A percentile compares a stretch with the other conserved stretches of the same genome.
phyloP scores from a whole-genome alignment of 108 stramenopile genomes.

The Parietichytrium sp. region DNA sequence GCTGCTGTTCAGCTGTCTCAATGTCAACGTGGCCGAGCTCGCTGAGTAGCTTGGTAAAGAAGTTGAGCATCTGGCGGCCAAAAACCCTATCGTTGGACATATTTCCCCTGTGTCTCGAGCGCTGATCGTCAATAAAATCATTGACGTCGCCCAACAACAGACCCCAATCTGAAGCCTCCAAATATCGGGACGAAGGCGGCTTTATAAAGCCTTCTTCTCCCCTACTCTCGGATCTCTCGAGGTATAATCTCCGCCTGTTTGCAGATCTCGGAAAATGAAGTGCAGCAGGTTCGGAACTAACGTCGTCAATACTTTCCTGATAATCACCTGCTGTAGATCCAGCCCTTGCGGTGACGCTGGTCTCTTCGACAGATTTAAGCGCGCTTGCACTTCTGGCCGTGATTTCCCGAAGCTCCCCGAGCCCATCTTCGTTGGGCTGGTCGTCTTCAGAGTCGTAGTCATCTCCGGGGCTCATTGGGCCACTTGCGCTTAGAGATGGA shows the following conservation, averaged over 20 bases:
- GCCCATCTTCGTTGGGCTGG: too few relatives aligned
- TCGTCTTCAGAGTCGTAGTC: too few relatives aligned
- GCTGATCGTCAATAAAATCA: slow-evolving; percentile 19
- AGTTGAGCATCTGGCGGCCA: slow-evolving; percentile 27
- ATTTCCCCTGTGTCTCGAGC: background rate
- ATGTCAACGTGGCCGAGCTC: slow-evolving; percentile 25
- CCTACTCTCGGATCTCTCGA: background rate
- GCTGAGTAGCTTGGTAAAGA: slow-evolving; percentile 24
- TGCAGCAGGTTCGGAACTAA: background rate
- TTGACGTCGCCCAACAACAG: background rate
- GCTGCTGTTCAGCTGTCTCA: background rate
- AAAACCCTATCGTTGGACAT: background rate
- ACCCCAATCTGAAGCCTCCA: background rate
- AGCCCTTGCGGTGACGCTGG: background rate
- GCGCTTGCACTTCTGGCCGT: too few relatives aligned
- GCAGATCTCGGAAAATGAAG: slow-evolving; percentile 11
- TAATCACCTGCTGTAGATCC: background rate
- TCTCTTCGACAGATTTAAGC: too few relatives aligned
- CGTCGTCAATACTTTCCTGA: background rate
- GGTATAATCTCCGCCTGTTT: too few relatives aligned
- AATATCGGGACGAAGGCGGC: background rate
- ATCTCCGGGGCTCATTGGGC: too few relatives aligned
- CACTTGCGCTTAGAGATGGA: too few relatives aligned
- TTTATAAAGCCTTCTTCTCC: background rate
- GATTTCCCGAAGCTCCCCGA: too few relatives aligned